These are phyloP conservation scores for Fragosphaeria purpurea DNA, from an alignment of 2,329 filamentous ascomycete genomes.

Conservation along the genomic window DNA sequence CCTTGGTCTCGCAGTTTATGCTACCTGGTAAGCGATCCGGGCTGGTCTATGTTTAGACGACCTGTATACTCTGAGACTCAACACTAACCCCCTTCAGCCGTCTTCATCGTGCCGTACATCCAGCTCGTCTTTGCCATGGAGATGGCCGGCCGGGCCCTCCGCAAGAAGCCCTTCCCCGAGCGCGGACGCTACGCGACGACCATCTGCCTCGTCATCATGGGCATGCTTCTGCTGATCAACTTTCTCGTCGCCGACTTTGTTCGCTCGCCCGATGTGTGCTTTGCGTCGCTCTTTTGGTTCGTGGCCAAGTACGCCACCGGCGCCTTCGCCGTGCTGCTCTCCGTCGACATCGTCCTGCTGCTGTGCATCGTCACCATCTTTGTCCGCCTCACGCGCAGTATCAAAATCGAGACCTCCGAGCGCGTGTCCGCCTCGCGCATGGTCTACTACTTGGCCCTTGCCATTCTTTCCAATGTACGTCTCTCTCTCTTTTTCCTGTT, in stretches of 20 bases:
- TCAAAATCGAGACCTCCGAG: conserved; percentile 47
- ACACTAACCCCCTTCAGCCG: conserved; percentile 40
- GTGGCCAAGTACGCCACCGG: conserved; percentile 49
- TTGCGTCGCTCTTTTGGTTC: conserved; percentile 60
- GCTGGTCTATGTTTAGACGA: too few relatives aligned
- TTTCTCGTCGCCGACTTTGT: conserved; percentile 49
- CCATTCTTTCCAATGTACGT: conserved; percentile 47
- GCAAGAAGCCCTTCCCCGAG: conserved; percentile 44
- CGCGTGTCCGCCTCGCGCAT: conserved; percentile 56
- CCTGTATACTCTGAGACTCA: too few relatives aligned
- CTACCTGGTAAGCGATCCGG: conserved; percentile 45
- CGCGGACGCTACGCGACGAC: conserved; percentile 50
- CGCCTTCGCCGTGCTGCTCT: conserved; percentile 43
- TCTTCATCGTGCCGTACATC: conserved; percentile 57
- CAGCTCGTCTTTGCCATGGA: conserved; percentile 58
- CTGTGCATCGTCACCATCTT: conserved; percentile 44
- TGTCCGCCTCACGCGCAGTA: conserved; percentile 43
- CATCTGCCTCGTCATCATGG: conserved; percentile 43
- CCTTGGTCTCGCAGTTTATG: conserved; percentile 45
- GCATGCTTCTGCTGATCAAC: conserved; percentile 41
- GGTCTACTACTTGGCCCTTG: conserved; percentile 56
- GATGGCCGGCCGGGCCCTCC: conserved; percentile 44
- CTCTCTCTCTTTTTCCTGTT: not conserved
- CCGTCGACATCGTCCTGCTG: conserved; percentile 40
- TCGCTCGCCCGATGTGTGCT: conserved; percentile 49